Percentiles rank a stretch among this genome's conserved stretches.
Conservation (phyloP, 1,284 basidiomycete species). For the Schizophyllum amplum region DNA sequence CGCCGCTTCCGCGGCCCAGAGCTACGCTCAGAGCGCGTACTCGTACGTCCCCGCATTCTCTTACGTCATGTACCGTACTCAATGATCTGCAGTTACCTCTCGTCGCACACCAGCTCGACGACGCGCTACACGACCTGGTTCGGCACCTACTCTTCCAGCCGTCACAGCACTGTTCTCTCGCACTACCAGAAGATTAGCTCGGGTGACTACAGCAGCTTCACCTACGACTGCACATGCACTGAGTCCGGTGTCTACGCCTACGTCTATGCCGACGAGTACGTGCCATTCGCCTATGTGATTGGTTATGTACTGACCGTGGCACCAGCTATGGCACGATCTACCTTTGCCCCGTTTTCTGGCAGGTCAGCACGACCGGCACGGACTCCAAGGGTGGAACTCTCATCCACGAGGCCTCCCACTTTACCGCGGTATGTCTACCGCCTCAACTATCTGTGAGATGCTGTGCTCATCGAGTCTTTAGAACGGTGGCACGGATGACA, state of each 20-base stretch:
- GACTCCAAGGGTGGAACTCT: constrained; percentile 39
- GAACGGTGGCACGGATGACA: background rate
- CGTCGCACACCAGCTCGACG: constrained; percentile 22
- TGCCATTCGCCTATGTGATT: background rate
- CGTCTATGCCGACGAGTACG: constrained; percentile 31
- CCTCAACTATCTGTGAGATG: background rate
- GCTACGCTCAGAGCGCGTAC: constrained; percentile 28
- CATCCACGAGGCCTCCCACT: constrained; percentile 39
- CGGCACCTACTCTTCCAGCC: constrained; percentile 31
- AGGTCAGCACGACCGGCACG: constrained; percentile 31
- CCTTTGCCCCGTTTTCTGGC: background rate
- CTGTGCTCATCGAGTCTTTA: background rate
- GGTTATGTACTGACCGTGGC: background rate
- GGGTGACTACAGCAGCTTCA: constrained; percentile 19
- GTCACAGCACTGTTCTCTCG: constrained; percentile 29
- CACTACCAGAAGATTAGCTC: constrained; percentile 31
- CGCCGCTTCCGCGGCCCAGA: constrained; percentile 29
- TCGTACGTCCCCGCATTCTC: constrained; percentile 13
- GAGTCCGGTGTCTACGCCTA: constrained; percentile 29
- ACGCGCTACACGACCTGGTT: constrained; percentile 42
- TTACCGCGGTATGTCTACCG: constrained; percentile 17
- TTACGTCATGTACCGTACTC: background rate
- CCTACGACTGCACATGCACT: constrained; percentile 13
- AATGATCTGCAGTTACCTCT: constrained; percentile 26
- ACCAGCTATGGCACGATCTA: background rate